Base-by-base conservation (phyloP, 805 yeast species). In the Yamadazyma laniorum region DNA sequence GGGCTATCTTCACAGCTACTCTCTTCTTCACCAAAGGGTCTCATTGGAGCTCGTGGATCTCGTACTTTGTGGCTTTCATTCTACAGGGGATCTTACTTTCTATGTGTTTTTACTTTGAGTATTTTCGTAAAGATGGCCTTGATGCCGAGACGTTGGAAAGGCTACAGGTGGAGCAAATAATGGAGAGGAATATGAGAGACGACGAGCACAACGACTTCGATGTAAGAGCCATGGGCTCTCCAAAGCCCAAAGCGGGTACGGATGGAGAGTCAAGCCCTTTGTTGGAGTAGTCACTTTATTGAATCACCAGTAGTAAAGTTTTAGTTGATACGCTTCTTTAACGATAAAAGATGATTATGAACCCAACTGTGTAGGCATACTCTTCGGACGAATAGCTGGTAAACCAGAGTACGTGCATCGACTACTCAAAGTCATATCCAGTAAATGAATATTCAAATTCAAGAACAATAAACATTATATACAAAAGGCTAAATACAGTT, bases 11-110 rank as follows among this genome's bases (percentile, higher is more conserved):
- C 85, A 76, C 93, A 2, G 70, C 77, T n/a, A 77, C 85, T 1
- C 64, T 87, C 36, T 82, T 77, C 38, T 56, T 76, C 42, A 77
- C 89, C 32, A 83, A 84, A 29, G 93, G 87, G 6, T 77, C 91
- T 1, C 77, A 77, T 44, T 87, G 95, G 95, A 82, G 91, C 49
- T 78, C 89, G 9, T 87, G 95, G 95, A 53, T 86, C 27, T 87
- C 95, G 7, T 84, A 81, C 51, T 69, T 85, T 31, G 72, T 80
- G 1, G 89, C 95, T 0, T 90, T 91, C 0, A 44, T 61, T 3
- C 56, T 84, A 14, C 96, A 87, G 60, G 76, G 82, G 6, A 49
- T 75, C 0, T 61, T 87, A 39, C 63, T 87, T 35, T 17, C 59
- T 1, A 67, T 88, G 76, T 85, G 95, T 44, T 47, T 83, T 5